Base-by-base conservation (phyloP, 345 rosid genomes). In the Eucalyptus tenuipes region DNA sequence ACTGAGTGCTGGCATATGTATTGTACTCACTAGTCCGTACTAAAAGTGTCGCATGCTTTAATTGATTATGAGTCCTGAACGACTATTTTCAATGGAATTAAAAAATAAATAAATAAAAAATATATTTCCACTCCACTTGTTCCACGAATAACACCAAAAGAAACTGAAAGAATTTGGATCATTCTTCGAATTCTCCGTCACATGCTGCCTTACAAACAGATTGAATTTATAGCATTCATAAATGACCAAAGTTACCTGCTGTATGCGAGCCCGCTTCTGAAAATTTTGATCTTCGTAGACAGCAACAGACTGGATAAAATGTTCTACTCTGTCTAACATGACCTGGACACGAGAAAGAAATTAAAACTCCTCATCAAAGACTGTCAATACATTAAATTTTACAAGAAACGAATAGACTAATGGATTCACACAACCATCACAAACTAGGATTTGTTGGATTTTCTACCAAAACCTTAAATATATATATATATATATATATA, bases 251-350 rank as follows among this genome's bases (percentile, higher is more conserved):
- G 49, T 20, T 68, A 94, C 99, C 99, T 95, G 96, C 90, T 96
- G 97, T 90, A 97, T 95, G 87, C 98, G 99, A 86, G 96, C 87
- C 90, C 99, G 96, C 90, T 97, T 98, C 93, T 98, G 99, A 93
- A 98, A 98, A 86, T 96, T 98, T 93, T 97, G 97, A 89, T 94
- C 99, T 93, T 98, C 99, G 90, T 94, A 85, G 66, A 93, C 94
- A 90, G 99, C 95, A 87, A 97, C 95, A 89, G 96, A 92, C 91
- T 95, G 99, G 89, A 98, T 93, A 90, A 96, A 97, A 93, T 94
- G 95, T 91, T 96, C 99, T 85, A 98, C 98, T 91, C 95, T 95
- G 12, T 96, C 96, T 88, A 98, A 91, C 89, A 91, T 87, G 86
- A 97, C 99, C 99, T 98, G 94, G 14, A 88, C 42, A 86, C 15